Base-by-base conservation (phyloP, 2,329 filamentous ascomycete genomes). In the Cercospora zeae-maydis region DNA sequence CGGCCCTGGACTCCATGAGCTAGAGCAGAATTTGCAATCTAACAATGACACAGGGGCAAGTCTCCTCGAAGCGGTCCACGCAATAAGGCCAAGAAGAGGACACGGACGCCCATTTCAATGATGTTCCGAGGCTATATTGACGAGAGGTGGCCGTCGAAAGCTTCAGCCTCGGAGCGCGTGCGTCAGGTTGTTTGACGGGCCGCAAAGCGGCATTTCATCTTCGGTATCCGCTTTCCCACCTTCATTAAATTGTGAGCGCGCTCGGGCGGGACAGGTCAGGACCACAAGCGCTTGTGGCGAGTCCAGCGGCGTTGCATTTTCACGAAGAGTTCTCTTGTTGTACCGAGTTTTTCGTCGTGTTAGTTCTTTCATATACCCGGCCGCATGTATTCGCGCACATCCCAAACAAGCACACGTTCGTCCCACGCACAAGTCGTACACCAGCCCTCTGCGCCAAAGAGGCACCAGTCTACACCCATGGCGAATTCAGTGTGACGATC, bases 361-460 rank as follows among this genome's bases (percentile, higher is more conserved):
- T 34, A 34, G 27, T 53, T 36, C n/a, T n/a, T 14, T 59, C 57
- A 59, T 39, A 59, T 59, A 34, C 57, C 57, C 19, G 69, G 63
- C 58, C 76, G 73, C 84, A 90, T 89, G 52, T 85, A 77, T 11
- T 83, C 82, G 70, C 86, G 87, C 39, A 93, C 90, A 80, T 99
- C 95, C 93, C 93, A 99, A 5, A 99, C 85, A 71, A 96, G 80
- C 10, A 99, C 84, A 70, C 87, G 84, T 79, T 97, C 92, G 72
- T 99, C 95, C 95, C 95, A 99, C 0, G 92, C 93, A 1, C 90
- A 91, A 66, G 91, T 96, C 1, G 95, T 93, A 69, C 93, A 93
- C 95, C 95, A 99, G 4, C 95, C 95, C 67, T 96, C 93, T 24
- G 87, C 89, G 4, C 95, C 95, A 76, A 99, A 99, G 49, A 99